These are phyloP conservation scores for Arthrobotrys conoides DNA, from an alignment of 2,329 filamentous ascomycete species.

Conservation along the genomic window DNA sequence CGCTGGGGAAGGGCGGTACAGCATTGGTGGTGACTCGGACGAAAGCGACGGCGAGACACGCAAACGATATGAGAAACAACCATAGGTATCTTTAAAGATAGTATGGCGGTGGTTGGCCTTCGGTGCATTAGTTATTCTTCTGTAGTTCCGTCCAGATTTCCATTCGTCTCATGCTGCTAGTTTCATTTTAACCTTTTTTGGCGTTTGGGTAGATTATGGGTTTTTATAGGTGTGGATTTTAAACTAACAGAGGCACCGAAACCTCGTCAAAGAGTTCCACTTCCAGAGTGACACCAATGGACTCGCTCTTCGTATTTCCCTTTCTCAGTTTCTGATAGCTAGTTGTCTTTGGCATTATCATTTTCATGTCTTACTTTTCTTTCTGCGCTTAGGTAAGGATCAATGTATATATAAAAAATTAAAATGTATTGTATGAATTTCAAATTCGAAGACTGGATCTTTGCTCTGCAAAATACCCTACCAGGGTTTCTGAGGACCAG, in stretches of 20 bases:
- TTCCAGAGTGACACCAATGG: background rate
- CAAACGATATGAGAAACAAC: conserved; percentile 39
- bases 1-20: conserved; percentile 71
- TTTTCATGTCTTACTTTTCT: background rate
- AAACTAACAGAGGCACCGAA: conserved; percentile 10
- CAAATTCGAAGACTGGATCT: background rate
- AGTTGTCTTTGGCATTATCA: background rate
- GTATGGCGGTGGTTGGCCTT: conserved; percentile 16
- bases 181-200: conserved; percentile 13
- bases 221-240: conserved; percentile 11
- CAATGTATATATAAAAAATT: conserved; percentile 29
- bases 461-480: background rate
- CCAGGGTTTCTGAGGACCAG: too few species aligned
- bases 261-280: background rate
- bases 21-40: conserved; percentile 73
- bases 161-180: background rate
- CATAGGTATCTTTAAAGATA: conserved; percentile 7
- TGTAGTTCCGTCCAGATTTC: background rate
- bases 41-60: conserved; percentile 65
- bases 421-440: background rate
- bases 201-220: conserved; percentile 45
- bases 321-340: background rate
- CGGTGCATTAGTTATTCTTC: conserved; percentile 11
- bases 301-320: background rate
- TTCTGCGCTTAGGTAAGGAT: conserved; percentile 2